Evolutionary conservation across 2,329 filamentous ascomycete species (phyloP).

Genomic region (Venturia pyrina): DNA sequence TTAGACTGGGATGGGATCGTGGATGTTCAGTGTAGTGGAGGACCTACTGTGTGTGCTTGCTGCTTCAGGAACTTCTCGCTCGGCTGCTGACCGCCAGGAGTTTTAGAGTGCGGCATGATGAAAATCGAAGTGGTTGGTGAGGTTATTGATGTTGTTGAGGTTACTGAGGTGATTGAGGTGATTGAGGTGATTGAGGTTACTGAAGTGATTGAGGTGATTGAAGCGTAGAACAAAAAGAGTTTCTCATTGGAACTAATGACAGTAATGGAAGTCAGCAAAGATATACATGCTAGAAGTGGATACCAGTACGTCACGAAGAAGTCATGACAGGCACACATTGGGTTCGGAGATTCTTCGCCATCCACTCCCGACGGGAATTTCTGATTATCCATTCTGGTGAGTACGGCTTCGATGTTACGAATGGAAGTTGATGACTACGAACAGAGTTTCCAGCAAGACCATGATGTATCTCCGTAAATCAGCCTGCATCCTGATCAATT

Average conservation of each 20-base stretch:
- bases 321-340: not conserved
- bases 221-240: not conserved
- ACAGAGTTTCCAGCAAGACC: too few species aligned
- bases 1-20: not conserved
- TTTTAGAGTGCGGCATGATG: slow-evolving; percentile 18
- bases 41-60: slow-evolving; percentile 21
- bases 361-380: too few species aligned
- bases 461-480: too few species aligned
- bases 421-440: too few species aligned
- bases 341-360: too few species aligned
- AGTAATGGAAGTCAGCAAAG: not conserved
- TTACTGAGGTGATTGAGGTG: too few species aligned
- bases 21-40: not conserved
- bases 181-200: too few species aligned
- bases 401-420: too few species aligned
- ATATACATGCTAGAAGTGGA: not conserved
- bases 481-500: not conserved
- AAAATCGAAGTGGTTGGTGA: not conserved
- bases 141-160: not conserved
- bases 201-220: too few species aligned
- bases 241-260: not conserved
- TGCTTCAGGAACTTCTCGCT: slow-evolving; percentile 26
- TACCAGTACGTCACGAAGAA: not conserved
- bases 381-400: too few species aligned
- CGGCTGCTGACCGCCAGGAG: slow-evolving; percentile 21